A percentile compares a stretch with the other conserved stretches of the same genome.
These are phyloP conservation scores for Globisporangium paroecandrum DNA, from an alignment of 352 stramenopile species.

Conservation along the genomic window DNA sequence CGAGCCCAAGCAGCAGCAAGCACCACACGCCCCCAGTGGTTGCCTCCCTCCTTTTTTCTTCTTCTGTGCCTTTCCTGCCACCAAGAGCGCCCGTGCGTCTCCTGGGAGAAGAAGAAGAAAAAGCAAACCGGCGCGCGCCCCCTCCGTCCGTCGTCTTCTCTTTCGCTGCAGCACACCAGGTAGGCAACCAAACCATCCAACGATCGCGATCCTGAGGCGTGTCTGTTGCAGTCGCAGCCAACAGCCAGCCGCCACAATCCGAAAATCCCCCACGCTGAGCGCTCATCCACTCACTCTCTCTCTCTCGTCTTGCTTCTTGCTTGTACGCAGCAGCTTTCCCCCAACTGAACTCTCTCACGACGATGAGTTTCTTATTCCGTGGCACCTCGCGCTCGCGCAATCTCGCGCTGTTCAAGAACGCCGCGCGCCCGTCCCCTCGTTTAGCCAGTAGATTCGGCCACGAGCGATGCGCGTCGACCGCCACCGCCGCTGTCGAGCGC, in stretches of 20 bases:
- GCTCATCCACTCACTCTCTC: neutral
- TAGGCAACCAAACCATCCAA: neutral
- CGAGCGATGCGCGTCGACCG: conserved; percentile 43
- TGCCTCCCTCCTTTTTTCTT: neutral
- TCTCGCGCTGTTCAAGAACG: conserved; percentile 32
- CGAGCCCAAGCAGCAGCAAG: neutral
- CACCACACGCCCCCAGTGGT: neutral
- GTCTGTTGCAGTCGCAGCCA: neutral
- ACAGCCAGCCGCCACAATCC: conserved; percentile 10
- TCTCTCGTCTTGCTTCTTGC: neutral
- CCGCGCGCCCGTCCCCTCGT: conserved; percentile 22
- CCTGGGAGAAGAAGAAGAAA: conserved; percentile 5
- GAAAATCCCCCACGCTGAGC: conserved; percentile 8
- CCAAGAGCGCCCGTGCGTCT: conserved; percentile 6
- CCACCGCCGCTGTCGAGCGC: conserved; percentile 24
- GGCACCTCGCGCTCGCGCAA: conserved; percentile 22
- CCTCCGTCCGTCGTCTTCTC: neutral
- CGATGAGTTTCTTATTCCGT: conserved; percentile 45
- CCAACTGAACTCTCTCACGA: conserved; percentile 14
- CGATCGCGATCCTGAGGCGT: neutral
- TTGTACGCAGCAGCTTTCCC: neutral
- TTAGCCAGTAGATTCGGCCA: conserved; percentile 60
- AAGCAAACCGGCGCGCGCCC: neutral
- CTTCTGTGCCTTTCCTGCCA: neutral
- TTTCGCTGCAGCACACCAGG: neutral